phyloP scores from a whole-genome alignment of 768 basidiomycete genomes.

The Collybia mongolica region DNA sequence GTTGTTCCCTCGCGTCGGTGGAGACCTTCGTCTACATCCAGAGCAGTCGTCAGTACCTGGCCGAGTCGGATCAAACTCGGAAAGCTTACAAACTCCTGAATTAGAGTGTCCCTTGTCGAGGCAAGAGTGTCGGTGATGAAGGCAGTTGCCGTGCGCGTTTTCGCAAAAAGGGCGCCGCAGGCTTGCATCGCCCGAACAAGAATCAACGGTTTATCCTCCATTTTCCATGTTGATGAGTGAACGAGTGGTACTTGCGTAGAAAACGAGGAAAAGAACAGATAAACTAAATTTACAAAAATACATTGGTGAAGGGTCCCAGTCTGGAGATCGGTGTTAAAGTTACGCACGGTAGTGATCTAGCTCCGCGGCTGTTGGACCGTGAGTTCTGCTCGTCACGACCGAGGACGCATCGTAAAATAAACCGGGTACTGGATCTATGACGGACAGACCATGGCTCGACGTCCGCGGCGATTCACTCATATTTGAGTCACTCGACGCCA shows the following conservation, averaged over 20 bases:
- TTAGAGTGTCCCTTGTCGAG: conserved; percentile 44
- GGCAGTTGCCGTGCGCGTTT: conserved; percentile 41
- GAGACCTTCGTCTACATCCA: conserved; percentile 35
- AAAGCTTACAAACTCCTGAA: conserved; percentile 54
- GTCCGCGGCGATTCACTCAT: conserved; percentile 13
- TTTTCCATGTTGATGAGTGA: conserved; percentile 52
- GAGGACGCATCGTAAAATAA: conserved; percentile 25
- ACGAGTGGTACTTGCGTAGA: conserved; percentile 54
- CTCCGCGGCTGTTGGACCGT: conserved; percentile 41
- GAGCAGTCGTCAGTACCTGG: conserved; percentile 12
- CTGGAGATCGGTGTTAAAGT: not conserved
- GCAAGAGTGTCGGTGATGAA: conserved; percentile 48
- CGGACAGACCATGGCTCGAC: conserved; percentile 9
- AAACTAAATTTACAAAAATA: conserved; percentile 29
- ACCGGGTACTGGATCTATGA: conserved; percentile 1
- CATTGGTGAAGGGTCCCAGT: not conserved
- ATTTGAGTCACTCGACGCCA: conserved; percentile 7
- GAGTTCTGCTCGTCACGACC: conserved; percentile 22
- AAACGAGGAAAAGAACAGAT: conserved; percentile 55
- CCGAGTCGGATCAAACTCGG: conserved; percentile 10
- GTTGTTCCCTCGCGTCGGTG: conserved; percentile 32
- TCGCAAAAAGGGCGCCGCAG: conserved; percentile 59
- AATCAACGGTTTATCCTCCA: conserved; percentile 46
- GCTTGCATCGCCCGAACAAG: conserved; percentile 58
- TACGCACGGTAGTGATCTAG: conserved; percentile 57